These are phyloP conservation scores for Russula sp. DNA, from an alignment of 768 basidiomycete genomes.

Conservation along the genomic window DNA sequence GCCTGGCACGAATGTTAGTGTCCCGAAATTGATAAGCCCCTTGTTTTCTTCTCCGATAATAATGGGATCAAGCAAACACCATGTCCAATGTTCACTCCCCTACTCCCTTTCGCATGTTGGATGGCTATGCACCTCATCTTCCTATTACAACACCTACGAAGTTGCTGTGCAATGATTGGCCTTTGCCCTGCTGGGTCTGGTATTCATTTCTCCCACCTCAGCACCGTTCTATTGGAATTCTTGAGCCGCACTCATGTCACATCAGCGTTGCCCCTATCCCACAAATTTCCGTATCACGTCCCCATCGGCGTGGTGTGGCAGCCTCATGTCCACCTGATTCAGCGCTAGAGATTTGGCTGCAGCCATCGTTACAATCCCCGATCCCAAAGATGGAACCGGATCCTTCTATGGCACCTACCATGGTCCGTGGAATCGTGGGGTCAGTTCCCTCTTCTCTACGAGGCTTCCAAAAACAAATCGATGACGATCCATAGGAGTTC, in stretches of 20 bases:
- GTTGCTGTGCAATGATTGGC: background rate
- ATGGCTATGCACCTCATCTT: conserved; percentile 1
- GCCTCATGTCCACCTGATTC: conserved; percentile 22
- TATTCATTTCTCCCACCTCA: background rate
- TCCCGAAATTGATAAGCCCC: conserved; percentile 8
- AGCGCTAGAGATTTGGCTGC: conserved; percentile 4
- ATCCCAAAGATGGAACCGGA: background rate
- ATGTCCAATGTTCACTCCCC: background rate
- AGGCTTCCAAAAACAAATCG: background rate
- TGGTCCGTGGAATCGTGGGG: background rate
- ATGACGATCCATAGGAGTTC: background rate
- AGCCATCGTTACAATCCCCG: background rate
- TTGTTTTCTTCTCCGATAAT: conserved; percentile 12
- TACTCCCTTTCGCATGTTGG: background rate
- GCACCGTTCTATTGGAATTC: conserved; percentile 13
- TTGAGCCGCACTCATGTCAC: conserved; percentile 14
- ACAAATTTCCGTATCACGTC: conserved; percentile 17
- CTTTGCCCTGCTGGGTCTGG: conserved; percentile 2
- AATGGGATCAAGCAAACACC: conserved; percentile 9
- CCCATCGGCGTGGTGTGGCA: conserved; percentile 20
- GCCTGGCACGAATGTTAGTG: background rate
- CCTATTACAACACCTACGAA: background rate
- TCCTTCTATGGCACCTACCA: conserved; percentile 5
- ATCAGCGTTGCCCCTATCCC: conserved; percentile 20
- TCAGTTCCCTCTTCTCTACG: background rate